phyloP scores from a whole-genome alignment of 2,329 filamentous ascomycete genomes.

The Phialemonium atrogriseum region DNA sequence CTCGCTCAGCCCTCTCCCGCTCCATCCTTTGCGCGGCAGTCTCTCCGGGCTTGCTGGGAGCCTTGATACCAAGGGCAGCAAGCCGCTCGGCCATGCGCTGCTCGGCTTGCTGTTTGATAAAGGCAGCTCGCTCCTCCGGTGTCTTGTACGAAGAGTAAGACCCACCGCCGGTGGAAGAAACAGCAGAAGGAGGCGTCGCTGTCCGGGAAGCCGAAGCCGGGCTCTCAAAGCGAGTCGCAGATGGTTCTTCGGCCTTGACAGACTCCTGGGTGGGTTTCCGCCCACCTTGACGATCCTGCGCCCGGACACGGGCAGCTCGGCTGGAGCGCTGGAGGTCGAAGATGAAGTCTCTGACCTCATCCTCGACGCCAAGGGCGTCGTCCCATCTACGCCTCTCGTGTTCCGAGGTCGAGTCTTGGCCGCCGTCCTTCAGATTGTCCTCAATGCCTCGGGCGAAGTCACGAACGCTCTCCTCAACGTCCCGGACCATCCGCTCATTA shows the following conservation, averaged over 20 bases:
- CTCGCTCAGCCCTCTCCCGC: constrained; percentile 78
- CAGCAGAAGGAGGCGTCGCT: constrained; percentile 39
- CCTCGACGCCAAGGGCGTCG: constrained; percentile 89
- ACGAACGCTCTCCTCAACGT: constrained; percentile 91
- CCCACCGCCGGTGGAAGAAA: constrained; percentile 39
- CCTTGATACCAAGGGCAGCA: constrained; percentile 85
- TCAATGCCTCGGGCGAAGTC: constrained; percentile 83
- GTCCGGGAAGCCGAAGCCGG: constrained; percentile 44
- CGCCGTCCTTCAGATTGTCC: constrained; percentile 76
- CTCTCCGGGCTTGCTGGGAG: constrained; percentile 71
- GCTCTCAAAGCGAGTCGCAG: constrained; percentile 40
- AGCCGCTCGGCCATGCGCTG: constrained; percentile 94
- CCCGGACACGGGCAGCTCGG: constrained; percentile 61
- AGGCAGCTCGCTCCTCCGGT: constrained; percentile 86
- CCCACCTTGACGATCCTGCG: constrained; percentile 45
- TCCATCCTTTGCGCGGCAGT: constrained; percentile 76
- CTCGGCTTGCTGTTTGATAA: constrained; percentile 95
- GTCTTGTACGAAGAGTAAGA: constrained; percentile 82
- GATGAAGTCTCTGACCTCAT: constrained; percentile 96
- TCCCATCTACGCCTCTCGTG: constrained; percentile 94
- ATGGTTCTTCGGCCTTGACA: constrained; percentile 33
- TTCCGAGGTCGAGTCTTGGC: constrained; percentile 66
- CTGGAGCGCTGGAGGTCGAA: constrained; percentile 89
- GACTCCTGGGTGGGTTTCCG: constrained; percentile 34
- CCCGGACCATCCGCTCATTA: constrained; percentile 92